Base-by-base conservation (phyloP, 768 basidiomycete species). In the Clavulina sp. region DNA sequence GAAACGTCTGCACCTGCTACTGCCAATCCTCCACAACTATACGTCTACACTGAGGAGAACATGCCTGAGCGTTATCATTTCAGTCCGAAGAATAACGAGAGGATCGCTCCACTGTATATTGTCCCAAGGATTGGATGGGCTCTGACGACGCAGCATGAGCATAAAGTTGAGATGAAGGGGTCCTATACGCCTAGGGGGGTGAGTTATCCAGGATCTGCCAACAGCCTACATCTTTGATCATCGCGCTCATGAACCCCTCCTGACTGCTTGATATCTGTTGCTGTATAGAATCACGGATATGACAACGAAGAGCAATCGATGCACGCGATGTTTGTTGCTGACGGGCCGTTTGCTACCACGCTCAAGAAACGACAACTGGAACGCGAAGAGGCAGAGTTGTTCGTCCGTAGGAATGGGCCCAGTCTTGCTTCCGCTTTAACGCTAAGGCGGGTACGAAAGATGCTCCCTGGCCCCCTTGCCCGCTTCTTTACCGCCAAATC, bases 261-360 rank as follows among this genome's bases (percentile, higher is more conserved):
- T 38, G 7, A 38, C 48, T 33, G 48, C 24, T 16, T 34, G 24
- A 26, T 13, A 4, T n/a, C 36, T 46, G 18, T 38, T 46, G 13
- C 33, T 18, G 49, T 57, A 30, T 57, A 86, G 83, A 88, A 79
- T 54, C 91, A 95, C 58, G 91, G 91, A 4, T 95, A 91, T 60
- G 88, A 92, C 62, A 91, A 89, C 57, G 63, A 73, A 18, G 76
- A 79, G 38, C 60, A 69, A 9, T 69, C 80, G 4, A 93, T 93
- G 91, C 76, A 78, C 48, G 88, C 88, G 2, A 80, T 87, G 61
- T 92, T 93, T 63, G 80, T 93, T 52, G 88, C 86, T 6, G 86
- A 89, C 60, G 91, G 91, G 1, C 91, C 91, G 0, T 91, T 89
- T 63, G 78, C 82, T 13, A 65, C 75, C 7, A 72, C 75, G 40